Evolutionary conservation across 2,329 filamentous ascomycete genomes (phyloP).

Genomic region (Stachybotrys chlorohalonatus): DNA sequence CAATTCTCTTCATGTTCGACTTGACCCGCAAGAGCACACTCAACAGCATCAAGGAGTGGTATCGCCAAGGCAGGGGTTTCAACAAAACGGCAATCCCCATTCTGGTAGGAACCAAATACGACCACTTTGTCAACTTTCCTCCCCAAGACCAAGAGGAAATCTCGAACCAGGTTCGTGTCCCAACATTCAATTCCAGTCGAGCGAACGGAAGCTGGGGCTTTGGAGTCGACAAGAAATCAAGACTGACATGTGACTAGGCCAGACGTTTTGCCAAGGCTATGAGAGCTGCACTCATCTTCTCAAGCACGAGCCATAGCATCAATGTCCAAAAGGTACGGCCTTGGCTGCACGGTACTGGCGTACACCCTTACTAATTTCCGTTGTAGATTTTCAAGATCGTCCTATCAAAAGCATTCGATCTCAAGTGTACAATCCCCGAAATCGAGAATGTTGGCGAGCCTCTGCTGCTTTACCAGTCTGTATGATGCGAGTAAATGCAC

Average conservation of each 20-base stretch:
- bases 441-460: conserved; percentile 98
- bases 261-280: conserved; percentile 96
- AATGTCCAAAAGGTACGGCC: conserved; percentile 84
- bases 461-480: conserved; percentile 76
- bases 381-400: conserved; percentile 98
- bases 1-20: conserved; percentile 99
- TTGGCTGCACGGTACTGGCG: neutral
- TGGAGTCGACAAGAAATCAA: neutral
- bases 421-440: conserved; percentile 98
- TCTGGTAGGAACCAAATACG: conserved; percentile 94
- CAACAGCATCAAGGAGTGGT: conserved; percentile 99
- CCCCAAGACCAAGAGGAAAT: conserved; percentile 98
- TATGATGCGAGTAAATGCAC: conserved; percentile 13
- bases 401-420: conserved; percentile 93
- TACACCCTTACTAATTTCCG: conserved; percentile 2
- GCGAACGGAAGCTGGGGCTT: neutral
- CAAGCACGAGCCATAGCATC: conserved; percentile 97
- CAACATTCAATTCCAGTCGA: too few relatives aligned
- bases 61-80: conserved; percentile 92
- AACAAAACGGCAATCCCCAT: conserved; percentile 99
- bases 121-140: conserved; percentile 98
- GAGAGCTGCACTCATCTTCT: conserved; percentile 96
- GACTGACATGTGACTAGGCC: conserved; percentile 46
- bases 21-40: conserved; percentile 94
- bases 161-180: conserved; percentile 67